Conservation (phyloP, 805 yeast genomes). For the Wickerhamiella sorbophila region DNA sequence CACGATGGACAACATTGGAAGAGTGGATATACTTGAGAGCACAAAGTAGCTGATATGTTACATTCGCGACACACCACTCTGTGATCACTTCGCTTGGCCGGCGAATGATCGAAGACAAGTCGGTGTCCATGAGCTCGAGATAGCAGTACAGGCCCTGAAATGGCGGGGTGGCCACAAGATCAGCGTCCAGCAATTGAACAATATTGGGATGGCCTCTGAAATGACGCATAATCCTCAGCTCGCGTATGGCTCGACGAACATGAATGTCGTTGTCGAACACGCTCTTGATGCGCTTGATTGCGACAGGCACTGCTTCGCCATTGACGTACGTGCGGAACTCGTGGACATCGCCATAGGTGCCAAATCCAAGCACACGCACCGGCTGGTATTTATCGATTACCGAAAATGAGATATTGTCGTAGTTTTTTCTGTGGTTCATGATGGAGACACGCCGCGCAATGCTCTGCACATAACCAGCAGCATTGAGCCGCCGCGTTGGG, state of each 20-base stretch:
- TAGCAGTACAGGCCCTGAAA: conserved; percentile 81
- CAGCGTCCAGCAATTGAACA: conserved; percentile 58
- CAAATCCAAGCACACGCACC: conserved; percentile 13
- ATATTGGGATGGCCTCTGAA: conserved; percentile 81
- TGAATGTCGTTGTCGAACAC: conserved; percentile 55
- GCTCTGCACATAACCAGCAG: background rate
- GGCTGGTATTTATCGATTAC: conserved; percentile 9
- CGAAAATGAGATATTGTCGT: conserved; percentile 4
- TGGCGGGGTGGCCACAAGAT: conserved; percentile 48
- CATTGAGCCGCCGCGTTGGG: no score
- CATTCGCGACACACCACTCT: conserved; percentile 68
- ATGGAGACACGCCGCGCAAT: background rate
- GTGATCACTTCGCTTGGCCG: conserved; percentile 50
- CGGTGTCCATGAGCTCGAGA: conserved; percentile 74
- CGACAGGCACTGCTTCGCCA: conserved; percentile 29
- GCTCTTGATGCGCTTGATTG: conserved; percentile 66
- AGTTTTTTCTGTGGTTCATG: conserved; percentile 2
- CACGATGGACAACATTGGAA: conserved; percentile 86
- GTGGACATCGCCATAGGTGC: conserved; percentile 20
- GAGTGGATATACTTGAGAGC: conserved; percentile 83
- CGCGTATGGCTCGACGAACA: conserved; percentile 69
- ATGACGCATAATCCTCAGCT: conserved; percentile 62
- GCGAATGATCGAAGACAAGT: conserved; percentile 58
- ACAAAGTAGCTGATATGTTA: conserved; percentile 67
- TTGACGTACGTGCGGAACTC: conserved; percentile 7